Conservation (phyloP, 2,329 filamentous ascomycete species). For the Talaromyces sp. region DNA sequence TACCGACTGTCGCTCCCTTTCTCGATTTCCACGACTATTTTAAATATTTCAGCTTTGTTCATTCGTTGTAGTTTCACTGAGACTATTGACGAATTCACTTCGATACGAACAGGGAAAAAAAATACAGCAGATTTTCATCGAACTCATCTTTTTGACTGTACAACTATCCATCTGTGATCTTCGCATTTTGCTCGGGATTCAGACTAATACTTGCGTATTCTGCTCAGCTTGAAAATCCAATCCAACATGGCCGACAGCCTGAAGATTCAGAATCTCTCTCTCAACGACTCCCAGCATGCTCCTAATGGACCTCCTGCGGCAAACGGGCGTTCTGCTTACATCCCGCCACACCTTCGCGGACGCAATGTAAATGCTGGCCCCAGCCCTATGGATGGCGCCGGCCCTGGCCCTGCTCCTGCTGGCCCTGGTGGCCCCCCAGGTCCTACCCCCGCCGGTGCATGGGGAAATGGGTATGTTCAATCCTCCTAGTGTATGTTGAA, state of each 20-base stretch:
- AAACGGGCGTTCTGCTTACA: conserved; percentile 56
- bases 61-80: conserved; percentile 4
- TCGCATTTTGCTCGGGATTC: not conserved
- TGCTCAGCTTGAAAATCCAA: not conserved
- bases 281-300: conserved; percentile 61
- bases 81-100: conserved; percentile 3
- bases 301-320: conserved; percentile 26
- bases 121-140: not conserved
- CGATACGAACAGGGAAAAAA: not conserved
- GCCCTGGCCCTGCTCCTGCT: conserved; percentile 17
- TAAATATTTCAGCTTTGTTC: not conserved
- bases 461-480: conserved; percentile 25
- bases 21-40: not conserved
- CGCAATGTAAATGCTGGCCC: conserved; percentile 23
- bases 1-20: conserved; percentile 22
- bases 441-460: conserved; percentile 28
- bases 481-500: not conserved
- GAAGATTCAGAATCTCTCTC: conserved; percentile 38
- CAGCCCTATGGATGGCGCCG: conserved; percentile 35
- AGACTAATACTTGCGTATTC: not conserved
- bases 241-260: conserved; percentile 35
- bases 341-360: conserved; percentile 59
- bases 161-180: not conserved
- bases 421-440: conserved; percentile 18
- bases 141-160: not conserved